Evolutionary conservation across 2,329 filamentous ascomycete species (phyloP).

Genomic region (Trichoderma simmonsii): DNA sequence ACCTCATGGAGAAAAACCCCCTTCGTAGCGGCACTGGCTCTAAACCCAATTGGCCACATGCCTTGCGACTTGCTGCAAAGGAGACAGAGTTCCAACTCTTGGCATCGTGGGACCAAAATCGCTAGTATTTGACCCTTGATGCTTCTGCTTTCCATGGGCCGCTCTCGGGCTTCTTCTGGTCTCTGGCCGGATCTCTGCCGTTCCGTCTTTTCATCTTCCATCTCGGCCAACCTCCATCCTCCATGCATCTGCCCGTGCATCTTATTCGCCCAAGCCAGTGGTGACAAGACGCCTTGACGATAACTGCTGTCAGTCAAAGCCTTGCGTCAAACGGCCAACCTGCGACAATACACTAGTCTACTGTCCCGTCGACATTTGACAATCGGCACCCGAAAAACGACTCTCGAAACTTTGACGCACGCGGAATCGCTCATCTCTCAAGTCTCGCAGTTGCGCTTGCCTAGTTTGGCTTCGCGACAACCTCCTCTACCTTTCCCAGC

Average conservation of each 20-base stretch:
- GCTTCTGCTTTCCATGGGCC: background rate
- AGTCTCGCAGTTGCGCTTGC: background rate
- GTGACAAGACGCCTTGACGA: background rate
- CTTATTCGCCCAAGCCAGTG: background rate
- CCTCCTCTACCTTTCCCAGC: background rate
- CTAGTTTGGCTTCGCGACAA: background rate
- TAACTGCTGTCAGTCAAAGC: background rate
- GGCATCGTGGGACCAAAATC: conserved; percentile 16
- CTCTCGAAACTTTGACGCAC: background rate
- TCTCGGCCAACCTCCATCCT: background rate
- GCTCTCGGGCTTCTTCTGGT: background rate
- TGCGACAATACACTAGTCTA: background rate
- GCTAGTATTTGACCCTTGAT: conserved; percentile 13
- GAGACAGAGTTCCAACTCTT: conserved; percentile 2
- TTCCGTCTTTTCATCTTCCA: background rate
- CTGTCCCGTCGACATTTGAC: background rate
- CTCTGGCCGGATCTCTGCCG: background rate
- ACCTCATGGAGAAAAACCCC: background rate
- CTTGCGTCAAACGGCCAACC: background rate
- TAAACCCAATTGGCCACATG: conserved; percentile 19
- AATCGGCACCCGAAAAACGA: background rate
- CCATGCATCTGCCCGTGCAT: background rate
- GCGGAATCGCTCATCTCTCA: background rate
- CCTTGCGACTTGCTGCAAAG: background rate
- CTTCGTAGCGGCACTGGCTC: conserved; percentile 14